Evolutionary conservation across 768 basidiomycete genomes (phyloP).

Genomic region (Phaffia australis): DNA sequence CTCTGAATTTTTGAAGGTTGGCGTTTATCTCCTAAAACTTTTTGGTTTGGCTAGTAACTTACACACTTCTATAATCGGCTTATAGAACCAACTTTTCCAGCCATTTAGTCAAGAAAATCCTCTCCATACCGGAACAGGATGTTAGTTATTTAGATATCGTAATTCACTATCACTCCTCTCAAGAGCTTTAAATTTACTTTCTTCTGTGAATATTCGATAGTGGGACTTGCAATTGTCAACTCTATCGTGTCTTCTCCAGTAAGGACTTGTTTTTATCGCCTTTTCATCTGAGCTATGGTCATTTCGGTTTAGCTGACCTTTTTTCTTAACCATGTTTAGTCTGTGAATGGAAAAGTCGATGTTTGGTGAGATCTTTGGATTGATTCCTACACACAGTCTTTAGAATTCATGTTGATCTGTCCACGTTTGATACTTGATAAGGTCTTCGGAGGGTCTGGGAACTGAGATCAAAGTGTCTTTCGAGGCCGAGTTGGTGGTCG

Average conservation of each 20-base stretch:
- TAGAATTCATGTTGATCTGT: too few relatives aligned
- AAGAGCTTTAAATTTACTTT: background rate
- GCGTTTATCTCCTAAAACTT: background rate
- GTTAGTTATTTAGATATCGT: background rate
- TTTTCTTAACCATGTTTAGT: too few relatives aligned
- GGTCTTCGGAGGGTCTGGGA: conserved; percentile 58
- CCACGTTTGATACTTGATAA: too few relatives aligned
- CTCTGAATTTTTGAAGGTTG: conserved; percentile 77
- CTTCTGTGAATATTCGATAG: conserved; percentile 37
- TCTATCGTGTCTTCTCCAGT: conserved; percentile 51
- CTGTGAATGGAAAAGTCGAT: conserved; percentile 80
- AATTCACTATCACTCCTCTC: background rate
- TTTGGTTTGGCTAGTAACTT: background rate
- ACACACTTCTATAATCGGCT: background rate
- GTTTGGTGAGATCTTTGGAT: conserved; percentile 57
- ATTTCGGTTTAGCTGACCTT: too few relatives aligned
- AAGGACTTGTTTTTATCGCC: background rate
- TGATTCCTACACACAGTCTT: too few relatives aligned
- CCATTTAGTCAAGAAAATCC: conserved; percentile 97
- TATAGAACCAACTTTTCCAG: conserved; percentile 82
- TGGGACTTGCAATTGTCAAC: conserved; percentile 90
- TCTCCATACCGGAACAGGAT: conserved; percentile 75
- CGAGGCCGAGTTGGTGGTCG: conserved; percentile 53
- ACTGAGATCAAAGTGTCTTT: conserved; percentile 85
- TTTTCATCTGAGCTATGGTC: background rate